Evolutionary conservation across 148 eudicot species (phyloP).

Genomic region (Fagopyrum esculentum): DNA sequence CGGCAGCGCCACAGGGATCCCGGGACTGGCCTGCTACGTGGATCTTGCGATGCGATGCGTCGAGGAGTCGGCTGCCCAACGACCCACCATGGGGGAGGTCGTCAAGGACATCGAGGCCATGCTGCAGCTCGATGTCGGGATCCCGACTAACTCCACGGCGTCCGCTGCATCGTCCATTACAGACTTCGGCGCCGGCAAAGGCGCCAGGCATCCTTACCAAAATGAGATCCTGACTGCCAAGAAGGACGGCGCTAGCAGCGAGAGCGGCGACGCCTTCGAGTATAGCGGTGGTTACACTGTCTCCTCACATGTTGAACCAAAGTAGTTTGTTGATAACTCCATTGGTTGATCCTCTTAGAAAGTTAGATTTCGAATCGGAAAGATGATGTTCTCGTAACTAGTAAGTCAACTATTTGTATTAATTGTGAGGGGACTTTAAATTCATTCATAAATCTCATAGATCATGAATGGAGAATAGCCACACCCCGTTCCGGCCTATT

Average conservation of each 20-base stretch:
- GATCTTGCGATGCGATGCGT: constrained; percentile 58
- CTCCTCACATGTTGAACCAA: constrained; percentile 1
- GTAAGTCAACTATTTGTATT: too few species aligned
- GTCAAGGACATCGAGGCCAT: constrained; percentile 64
- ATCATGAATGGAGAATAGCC: too few species aligned
- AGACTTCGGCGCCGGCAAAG: neutral
- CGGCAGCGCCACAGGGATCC: constrained; percentile 21
- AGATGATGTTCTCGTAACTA: too few species aligned
- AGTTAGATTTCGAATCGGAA: too few species aligned
- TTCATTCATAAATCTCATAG: too few species aligned
- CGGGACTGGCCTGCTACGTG: constrained; percentile 32
- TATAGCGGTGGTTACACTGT: constrained; percentile 6
- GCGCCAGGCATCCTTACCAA: neutral
- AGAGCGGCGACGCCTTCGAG: constrained; percentile 11
- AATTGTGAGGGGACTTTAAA: too few species aligned
- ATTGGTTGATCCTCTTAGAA: neutral
- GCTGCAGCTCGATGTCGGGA: constrained; percentile 21
- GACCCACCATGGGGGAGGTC: constrained; percentile 69
- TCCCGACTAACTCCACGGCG: neutral
- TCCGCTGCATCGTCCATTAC: neutral
- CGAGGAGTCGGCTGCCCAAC: constrained; percentile 34
- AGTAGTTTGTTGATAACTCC: neutral
- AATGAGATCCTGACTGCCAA: neutral
- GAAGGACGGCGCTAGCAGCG: constrained; percentile 5
- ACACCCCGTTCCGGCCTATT: too few species aligned